Evolutionary conservation across 1,284 basidiomycete genomes (phyloP).

Genomic region (Rhodotorula mucilaginosa): DNA sequence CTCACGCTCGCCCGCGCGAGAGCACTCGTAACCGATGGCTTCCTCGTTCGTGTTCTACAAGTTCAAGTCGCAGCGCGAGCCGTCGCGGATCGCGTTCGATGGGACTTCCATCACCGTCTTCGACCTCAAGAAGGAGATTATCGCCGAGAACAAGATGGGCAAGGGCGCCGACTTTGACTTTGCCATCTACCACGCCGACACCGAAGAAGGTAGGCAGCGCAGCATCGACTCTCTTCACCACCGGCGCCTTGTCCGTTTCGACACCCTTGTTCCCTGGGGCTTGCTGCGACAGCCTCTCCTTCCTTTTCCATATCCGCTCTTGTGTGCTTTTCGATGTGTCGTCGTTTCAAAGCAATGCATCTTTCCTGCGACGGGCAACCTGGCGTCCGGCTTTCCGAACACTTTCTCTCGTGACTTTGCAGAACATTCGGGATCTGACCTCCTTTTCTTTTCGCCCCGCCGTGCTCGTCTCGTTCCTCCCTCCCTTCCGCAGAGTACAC

Average conservation of each 20-base stretch:
- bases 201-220: constrained; percentile 70
- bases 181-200: constrained; percentile 70
- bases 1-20: too few relatives aligned
- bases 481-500: constrained; percentile 68
- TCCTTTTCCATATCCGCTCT: too few relatives aligned
- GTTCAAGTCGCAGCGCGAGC: constrained; percentile 92
- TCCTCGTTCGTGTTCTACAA: constrained; percentile 78
- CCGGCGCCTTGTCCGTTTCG: too few relatives aligned
- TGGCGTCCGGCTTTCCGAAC: too few relatives aligned
- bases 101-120: constrained; percentile 98
- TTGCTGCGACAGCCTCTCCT: too few relatives aligned
- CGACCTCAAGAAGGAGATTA: constrained; percentile 98
- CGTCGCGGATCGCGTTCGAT: constrained; percentile 93
- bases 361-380: too few relatives aligned
- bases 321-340: neutral
- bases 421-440: neutral
- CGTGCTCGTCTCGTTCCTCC: neutral
- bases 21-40: neutral
- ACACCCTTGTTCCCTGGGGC: neutral
- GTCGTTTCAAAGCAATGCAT: too few relatives aligned
- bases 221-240: too few relatives aligned
- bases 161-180: constrained; percentile 97
- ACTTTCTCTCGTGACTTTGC: constrained; percentile 1
- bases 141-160: constrained; percentile 85
- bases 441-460: neutral